phyloP scores from a whole-genome alignment of 257 asterid species.

The Nicotiana attenuata region DNA sequence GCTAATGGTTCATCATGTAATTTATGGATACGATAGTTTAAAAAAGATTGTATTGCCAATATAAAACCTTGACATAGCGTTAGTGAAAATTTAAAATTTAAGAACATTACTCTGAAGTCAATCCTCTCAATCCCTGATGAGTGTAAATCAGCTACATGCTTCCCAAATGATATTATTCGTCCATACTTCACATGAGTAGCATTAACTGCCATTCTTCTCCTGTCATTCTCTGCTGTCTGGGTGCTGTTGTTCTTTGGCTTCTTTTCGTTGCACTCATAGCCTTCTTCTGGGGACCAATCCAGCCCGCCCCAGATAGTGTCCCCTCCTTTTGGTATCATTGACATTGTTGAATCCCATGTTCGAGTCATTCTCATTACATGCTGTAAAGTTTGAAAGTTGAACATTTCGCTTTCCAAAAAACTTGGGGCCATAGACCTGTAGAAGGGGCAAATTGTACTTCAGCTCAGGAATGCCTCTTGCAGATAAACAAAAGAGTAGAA shows the following conservation, averaged over 20 bases:
- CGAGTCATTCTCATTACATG: constrained; percentile 76
- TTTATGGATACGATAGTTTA: neutral
- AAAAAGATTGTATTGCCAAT: neutral
- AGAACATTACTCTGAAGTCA: constrained; percentile 58
- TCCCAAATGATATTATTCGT: constrained; percentile 69
- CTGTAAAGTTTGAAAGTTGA: constrained; percentile 62
- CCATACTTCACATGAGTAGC: constrained; percentile 41
- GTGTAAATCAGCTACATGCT: constrained; percentile 45
- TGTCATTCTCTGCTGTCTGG: constrained; percentile 30
- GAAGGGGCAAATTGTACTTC: constrained; percentile 8
- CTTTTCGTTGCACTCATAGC: constrained; percentile 38
- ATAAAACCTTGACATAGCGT: neutral
- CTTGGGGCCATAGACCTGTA: constrained; percentile 69
- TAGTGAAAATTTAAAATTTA: neutral
- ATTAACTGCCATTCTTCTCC: constrained; percentile 18
- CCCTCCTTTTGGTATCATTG: constrained; percentile 79
- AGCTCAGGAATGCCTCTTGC: neutral
- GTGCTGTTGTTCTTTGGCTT: constrained; percentile 31
- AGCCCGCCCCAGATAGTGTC: constrained; percentile 80
- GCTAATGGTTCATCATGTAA: neutral
- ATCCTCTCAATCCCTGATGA: constrained; percentile 51
- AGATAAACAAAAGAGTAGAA: neutral
- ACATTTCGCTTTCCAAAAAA: constrained; percentile 58
- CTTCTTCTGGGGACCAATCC: constrained; percentile 88
- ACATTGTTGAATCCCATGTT: constrained; percentile 85